Conservation (phyloP, 192 early-diverging fungal species). For the Neocallimastix lanati region DNA sequence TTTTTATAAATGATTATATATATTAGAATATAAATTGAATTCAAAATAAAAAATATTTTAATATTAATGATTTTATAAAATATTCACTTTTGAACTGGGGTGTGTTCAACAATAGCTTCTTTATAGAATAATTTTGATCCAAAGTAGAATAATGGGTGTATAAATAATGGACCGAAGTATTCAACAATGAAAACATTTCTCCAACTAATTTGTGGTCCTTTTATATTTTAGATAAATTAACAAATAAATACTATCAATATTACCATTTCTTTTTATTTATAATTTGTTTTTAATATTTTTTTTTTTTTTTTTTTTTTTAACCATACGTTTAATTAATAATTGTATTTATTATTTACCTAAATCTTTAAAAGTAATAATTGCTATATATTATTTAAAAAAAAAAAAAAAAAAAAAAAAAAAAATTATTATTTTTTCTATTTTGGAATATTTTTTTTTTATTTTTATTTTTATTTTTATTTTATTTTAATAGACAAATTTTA, state of each 20-base stretch:
- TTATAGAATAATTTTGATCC: conserved; percentile 51
- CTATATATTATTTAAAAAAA: too few relatives aligned
- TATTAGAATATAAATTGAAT: too few relatives aligned
- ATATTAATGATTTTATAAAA: too few relatives aligned
- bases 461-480: not conserved
- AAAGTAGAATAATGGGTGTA: conserved; percentile 75
- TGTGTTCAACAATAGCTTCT: conserved; percentile 31
- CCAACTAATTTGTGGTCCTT: conserved; percentile 83
- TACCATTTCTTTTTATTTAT: not conserved
- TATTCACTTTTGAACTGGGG: conserved; percentile 46
- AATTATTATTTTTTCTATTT: too few relatives aligned
- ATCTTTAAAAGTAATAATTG: not conserved
- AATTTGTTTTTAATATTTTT: too few relatives aligned
- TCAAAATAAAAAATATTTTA: too few relatives aligned
- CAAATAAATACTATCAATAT: conserved; percentile 2
- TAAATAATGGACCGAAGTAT: conserved; percentile 73
- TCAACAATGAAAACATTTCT: conserved; percentile 82
- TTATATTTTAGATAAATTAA: conserved; percentile 8
- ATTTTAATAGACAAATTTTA: too few relatives aligned
- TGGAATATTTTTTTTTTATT: too few relatives aligned
- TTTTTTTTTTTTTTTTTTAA: too few relatives aligned
- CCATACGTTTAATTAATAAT: too few relatives aligned
- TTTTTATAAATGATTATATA: too few relatives aligned
- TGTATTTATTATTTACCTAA: conserved; percentile 1
- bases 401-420: too few relatives aligned